phyloP scores from a whole-genome alignment of 176 grass and related monocot species.

The Thinopyrum elongatum region DNA sequence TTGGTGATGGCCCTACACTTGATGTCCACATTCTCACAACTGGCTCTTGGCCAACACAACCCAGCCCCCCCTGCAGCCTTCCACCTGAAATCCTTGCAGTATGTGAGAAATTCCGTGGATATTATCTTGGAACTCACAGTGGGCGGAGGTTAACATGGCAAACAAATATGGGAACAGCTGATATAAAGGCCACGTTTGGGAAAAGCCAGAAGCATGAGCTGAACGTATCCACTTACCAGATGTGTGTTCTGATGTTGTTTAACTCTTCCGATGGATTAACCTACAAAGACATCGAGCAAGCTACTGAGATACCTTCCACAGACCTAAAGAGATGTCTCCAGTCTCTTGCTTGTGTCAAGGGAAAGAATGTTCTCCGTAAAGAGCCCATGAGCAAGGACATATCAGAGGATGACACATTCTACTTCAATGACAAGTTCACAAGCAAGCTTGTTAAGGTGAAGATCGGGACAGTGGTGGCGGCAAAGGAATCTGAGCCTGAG shows the following conservation, averaged over 20 bases:
- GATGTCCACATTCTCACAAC: conserved; percentile 96
- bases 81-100: conserved; percentile 79
- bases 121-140: conserved; percentile 96
- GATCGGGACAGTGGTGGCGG: conserved; percentile 89
- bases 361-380: conserved; percentile 93
- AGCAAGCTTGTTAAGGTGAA: conserved; percentile 98
- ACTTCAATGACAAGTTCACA: conserved; percentile 92
- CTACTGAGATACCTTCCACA: conserved; percentile 75
- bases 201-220: conserved; percentile 93
- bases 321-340: conserved; percentile 97
- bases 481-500: conserved; percentile 97
- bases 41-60: conserved; percentile 94
- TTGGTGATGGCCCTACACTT: conserved; percentile 74
- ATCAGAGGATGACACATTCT: conserved; percentile 89
- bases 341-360: conserved; percentile 96
- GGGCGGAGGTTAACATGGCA: conserved; percentile 96
- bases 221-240: conserved; percentile 99
- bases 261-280: conserved; percentile 60
- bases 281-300: conserved; percentile 84
- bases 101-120: conserved; percentile 79
- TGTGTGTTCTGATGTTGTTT: conserved; percentile 95
- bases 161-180: conserved; percentile 97
- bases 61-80: conserved; percentile 74
- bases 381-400: conserved; percentile 99
- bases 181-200: conserved; percentile 91